phyloP scores from a whole-genome alignment of 768 basidiomycete species.

The Lanmaoa pseudosensibilis region DNA sequence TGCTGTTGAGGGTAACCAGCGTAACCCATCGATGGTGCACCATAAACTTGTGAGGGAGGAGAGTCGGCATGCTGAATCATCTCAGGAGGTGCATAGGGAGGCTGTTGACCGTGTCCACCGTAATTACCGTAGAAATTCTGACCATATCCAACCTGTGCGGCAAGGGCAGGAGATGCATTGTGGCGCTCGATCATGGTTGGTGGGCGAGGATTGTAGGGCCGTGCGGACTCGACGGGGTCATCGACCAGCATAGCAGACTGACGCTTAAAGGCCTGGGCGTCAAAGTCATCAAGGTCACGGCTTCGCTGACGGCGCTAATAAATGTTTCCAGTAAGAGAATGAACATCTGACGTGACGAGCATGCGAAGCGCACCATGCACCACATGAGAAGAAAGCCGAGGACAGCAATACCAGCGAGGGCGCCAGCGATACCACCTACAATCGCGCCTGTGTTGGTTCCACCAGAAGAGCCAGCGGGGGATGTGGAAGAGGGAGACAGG shows the following conservation, averaged over 20 bases:
- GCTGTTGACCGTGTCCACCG: slow-evolving; percentile 26
- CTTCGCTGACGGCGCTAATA: slow-evolving; percentile 45
- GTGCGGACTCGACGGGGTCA: slow-evolving; percentile 44
- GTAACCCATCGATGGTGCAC: slow-evolving; percentile 19
- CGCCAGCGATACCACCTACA: slow-evolving; percentile 47
- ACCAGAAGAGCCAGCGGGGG: slow-evolving; percentile 36
- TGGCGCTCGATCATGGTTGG: slow-evolving; percentile 65
- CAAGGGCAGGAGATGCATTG: slow-evolving; percentile 32
- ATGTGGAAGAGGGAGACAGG: slow-evolving; percentile 20
- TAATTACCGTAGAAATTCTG: slow-evolving; percentile 31
- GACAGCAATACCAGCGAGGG: slow-evolving; percentile 42
- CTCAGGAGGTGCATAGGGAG: slow-evolving; percentile 18
- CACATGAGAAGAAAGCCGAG: slow-evolving; percentile 44
- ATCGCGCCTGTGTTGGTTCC: slow-evolving; percentile 33
- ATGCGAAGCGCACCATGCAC: slow-evolving; percentile 42
- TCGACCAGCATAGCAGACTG: slow-evolving; percentile 60
- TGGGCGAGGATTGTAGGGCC: slow-evolving; percentile 53
- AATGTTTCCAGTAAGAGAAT: slow-evolving; percentile 4
- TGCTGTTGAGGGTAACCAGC: slow-evolving; percentile 29
- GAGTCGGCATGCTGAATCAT: slow-evolving; percentile 10
- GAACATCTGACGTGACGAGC: not conserved
- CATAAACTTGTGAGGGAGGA: slow-evolving; percentile 25
- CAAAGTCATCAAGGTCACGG: slow-evolving; percentile 44
- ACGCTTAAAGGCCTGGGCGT: slow-evolving; percentile 58
- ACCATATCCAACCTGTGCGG: slow-evolving; percentile 16